A percentile compares a stretch with the other conserved stretches of the same genome.
Evolutionary conservation across 768 basidiomycete genomes (phyloP).

Genomic region (Podaxis mareebaensis): DNA sequence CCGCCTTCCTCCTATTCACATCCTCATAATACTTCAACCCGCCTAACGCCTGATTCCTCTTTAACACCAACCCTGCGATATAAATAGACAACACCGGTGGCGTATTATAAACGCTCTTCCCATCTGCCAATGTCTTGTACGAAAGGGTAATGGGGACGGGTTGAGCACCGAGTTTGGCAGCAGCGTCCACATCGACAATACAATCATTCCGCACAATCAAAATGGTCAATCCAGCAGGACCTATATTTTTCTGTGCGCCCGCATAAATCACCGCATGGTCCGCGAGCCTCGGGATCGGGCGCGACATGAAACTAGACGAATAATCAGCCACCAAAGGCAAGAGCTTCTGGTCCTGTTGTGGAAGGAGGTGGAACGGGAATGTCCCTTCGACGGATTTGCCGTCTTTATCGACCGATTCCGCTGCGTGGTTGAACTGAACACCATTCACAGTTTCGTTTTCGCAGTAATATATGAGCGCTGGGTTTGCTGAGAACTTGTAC

Average conservation of each 20-base stretch:
- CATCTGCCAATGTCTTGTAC: slow-evolving; percentile 81
- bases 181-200: slow-evolving; percentile 85
- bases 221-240: slow-evolving; percentile 91
- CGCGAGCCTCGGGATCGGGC: slow-evolving; percentile 83
- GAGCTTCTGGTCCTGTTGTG: slow-evolving; percentile 44
- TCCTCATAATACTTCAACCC: slow-evolving; percentile 66
- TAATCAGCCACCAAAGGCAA: slow-evolving; percentile 92
- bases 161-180: slow-evolving; percentile 66
- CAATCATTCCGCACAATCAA: slow-evolving; percentile 95
- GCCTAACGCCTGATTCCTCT: slow-evolving; percentile 63
- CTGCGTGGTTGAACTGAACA: slow-evolving; percentile 70
- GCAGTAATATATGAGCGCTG: slow-evolving; percentile 96
- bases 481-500: slow-evolving; percentile 77
- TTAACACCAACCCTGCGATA: slow-evolving; percentile 82
- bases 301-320: slow-evolving; percentile 95
- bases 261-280: slow-evolving; percentile 95
- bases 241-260: slow-evolving; percentile 97
- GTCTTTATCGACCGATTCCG: background rate
- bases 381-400: slow-evolving; percentile 42
- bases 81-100: slow-evolving; percentile 92
- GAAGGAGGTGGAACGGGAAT: slow-evolving; percentile 83
- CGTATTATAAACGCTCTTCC: slow-evolving; percentile 85
- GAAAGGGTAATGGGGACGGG: slow-evolving; percentile 78
- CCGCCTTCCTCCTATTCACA: slow-evolving; percentile 70
- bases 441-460: slow-evolving; percentile 99